Conservation (phyloP, 345 rosid genomes). For the Eutrema heterophyllum region DNA sequence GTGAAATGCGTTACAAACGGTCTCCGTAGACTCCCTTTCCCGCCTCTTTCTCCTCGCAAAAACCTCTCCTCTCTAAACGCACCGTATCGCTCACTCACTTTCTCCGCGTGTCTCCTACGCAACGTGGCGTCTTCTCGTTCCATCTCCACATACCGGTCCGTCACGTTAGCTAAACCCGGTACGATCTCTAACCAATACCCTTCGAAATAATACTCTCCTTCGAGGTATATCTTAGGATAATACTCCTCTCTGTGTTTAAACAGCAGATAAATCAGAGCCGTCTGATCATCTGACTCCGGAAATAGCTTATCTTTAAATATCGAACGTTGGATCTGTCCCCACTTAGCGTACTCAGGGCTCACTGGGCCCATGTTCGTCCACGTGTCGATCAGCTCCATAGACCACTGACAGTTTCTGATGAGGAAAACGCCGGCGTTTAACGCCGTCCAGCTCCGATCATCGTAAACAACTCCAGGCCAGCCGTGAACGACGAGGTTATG, state of each 20-base stretch:
- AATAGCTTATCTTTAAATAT: constrained; percentile 75
- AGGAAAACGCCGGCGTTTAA: constrained; percentile 82
- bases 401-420: constrained; percentile 86
- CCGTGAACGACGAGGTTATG: constrained; percentile 92
- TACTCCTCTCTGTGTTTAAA: constrained; percentile 46
- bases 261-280: constrained; percentile 67
- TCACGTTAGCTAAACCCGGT: constrained; percentile 49
- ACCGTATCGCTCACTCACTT: constrained; percentile 69
- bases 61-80: constrained; percentile 52
- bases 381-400: constrained; percentile 67
- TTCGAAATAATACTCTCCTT: constrained; percentile 64
- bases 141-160: constrained; percentile 46
- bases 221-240: constrained; percentile 61
- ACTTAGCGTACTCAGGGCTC: constrained; percentile 40
- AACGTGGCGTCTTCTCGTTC: constrained; percentile 41
- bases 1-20: constrained; percentile 90
- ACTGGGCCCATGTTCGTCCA: constrained; percentile 72
- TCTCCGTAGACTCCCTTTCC: constrained; percentile 58
- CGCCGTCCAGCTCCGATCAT: constrained; percentile 62
- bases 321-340: constrained; percentile 67
- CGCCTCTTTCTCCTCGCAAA: constrained; percentile 46
- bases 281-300: constrained; percentile 87
- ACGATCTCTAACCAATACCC: constrained; percentile 73
- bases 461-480: constrained; percentile 58
- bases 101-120: constrained; percentile 84